Conservation (phyloP, 371 early-diverging fungal species). For the Mortierella sp. region DNA sequence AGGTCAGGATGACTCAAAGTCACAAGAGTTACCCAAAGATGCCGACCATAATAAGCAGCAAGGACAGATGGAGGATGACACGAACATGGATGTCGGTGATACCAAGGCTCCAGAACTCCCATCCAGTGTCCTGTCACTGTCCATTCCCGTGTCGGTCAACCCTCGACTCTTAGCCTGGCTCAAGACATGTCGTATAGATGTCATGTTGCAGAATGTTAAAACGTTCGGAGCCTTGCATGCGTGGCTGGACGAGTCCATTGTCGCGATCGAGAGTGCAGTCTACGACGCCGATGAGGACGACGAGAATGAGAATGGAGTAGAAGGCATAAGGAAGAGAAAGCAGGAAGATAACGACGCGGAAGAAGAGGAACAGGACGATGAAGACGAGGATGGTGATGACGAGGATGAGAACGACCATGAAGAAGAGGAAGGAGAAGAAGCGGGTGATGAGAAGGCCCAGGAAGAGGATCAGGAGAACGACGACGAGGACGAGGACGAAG, state of each 20-base stretch:
- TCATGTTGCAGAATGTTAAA: constrained; percentile 32
- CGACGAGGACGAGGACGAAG: constrained; percentile 19
- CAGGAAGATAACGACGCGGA: constrained; percentile 33
- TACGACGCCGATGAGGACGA: constrained; percentile 32
- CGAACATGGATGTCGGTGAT: not conserved
- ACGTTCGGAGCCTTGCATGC: constrained; percentile 45
- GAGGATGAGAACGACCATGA: constrained; percentile 44
- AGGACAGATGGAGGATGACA: not conserved
- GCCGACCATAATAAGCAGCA: not conserved
- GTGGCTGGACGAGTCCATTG: constrained; percentile 38
- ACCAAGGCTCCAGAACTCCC: not conserved
- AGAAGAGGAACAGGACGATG: constrained; percentile 34
- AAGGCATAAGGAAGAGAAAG: constrained; percentile 17
- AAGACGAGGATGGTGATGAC: constrained; percentile 32
- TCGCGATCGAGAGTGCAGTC: constrained; percentile 22
- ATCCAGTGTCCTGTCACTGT: not conserved
- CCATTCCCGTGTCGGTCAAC: constrained; percentile 28
- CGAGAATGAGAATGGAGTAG: constrained; percentile 9
- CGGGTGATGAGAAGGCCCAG: constrained; percentile 38
- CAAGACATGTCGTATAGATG: constrained; percentile 22
- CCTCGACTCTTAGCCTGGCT: constrained; percentile 37
- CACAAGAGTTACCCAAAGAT: not conserved
- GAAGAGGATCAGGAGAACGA: constrained; percentile 22
- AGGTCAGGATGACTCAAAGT: not conserved
- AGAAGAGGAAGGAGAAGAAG: constrained; percentile 49